Percentiles rank a stretch among this genome's conserved stretches.
phyloP scores from a whole-genome alignment of 1,284 basidiomycete species.

The Cryptococcus neoformans region DNA sequence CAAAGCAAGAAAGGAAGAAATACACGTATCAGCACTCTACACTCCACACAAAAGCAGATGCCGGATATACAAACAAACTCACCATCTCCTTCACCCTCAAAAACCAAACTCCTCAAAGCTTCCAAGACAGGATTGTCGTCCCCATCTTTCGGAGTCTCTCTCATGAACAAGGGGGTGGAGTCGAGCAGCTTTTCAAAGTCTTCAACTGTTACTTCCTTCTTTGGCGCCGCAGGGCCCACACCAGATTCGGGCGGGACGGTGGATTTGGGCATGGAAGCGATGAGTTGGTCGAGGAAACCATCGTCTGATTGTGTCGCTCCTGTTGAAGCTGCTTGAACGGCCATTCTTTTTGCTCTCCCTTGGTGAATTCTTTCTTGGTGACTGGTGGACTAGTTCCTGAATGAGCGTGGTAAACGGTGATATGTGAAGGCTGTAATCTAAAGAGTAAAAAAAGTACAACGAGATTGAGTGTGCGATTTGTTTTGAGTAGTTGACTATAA shows the following conservation, averaged over 20 bases:
- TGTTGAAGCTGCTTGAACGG: no score
- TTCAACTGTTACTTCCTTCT: constrained; percentile 32
- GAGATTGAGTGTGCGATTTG: no score
- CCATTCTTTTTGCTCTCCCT: no score
- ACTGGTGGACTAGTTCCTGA: no score
- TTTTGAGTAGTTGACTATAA: no score
- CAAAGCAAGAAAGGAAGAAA: neutral
- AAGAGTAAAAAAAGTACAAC: no score
- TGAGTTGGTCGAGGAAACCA: constrained; percentile 10
- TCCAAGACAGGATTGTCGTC: constrained; percentile 65
- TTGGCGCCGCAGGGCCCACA: constrained; percentile 8
- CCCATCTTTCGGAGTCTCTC: constrained; percentile 67
- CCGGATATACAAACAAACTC: constrained; percentile 43
- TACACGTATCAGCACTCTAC: constrained; percentile 4
- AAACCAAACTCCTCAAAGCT: constrained; percentile 78
- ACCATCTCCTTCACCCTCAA: constrained; percentile 94
- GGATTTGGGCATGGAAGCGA: neutral
- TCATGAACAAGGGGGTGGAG: constrained; percentile 83
- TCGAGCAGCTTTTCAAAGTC: constrained; percentile 41
- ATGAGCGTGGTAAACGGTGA: no score
- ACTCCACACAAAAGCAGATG: neutral
- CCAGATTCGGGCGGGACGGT: neutral
- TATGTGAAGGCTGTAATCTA: no score
- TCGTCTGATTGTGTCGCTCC: neutral
- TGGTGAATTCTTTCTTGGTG: no score